phyloP scores from a whole-genome alignment of 805 yeast genomes.

The Pichia pseudocactophila region DNA sequence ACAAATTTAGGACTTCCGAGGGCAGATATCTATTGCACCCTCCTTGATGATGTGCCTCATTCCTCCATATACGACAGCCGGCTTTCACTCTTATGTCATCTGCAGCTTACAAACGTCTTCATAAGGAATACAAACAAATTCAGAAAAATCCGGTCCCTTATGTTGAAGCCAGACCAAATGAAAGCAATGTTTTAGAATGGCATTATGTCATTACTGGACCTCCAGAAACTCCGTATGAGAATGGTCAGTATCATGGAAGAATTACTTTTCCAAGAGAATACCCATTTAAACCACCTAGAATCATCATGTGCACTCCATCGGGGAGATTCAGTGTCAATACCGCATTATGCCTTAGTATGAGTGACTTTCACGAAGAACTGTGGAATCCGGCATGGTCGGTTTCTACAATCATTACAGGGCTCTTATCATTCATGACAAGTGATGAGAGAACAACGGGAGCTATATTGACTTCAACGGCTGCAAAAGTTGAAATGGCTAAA shows the following conservation, averaged over 20 bases:
- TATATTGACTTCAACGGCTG: constrained; percentile 50
- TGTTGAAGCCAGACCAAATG: constrained; percentile 78
- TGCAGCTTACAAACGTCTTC: constrained; percentile 37
- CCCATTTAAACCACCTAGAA: constrained; percentile 88
- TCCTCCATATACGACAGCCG: too few relatives aligned
- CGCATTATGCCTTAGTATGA: constrained; percentile 81
- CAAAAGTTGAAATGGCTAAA: constrained; percentile 48
- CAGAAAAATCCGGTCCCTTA: constrained; percentile 78
- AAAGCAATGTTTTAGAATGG: constrained; percentile 84
- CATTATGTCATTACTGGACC: constrained; percentile 91
- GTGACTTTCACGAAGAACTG: constrained; percentile 87
- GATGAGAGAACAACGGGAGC: constrained; percentile 81
- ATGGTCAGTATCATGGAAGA: constrained; percentile 88
- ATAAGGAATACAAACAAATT: constrained; percentile 74
- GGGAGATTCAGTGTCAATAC: constrained; percentile 80
- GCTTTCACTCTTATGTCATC: too few relatives aligned
- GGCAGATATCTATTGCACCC: too few relatives aligned
- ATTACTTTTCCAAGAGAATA: constrained; percentile 74
- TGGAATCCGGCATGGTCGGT: constrained; percentile 99
- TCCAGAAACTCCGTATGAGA: constrained; percentile 75
- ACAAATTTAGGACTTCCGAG: too few relatives aligned
- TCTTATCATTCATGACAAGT: constrained; percentile 87
- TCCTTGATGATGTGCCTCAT: too few relatives aligned
- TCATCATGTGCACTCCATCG: constrained; percentile 81
- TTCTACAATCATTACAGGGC: constrained; percentile 76